phyloP scores from a whole-genome alignment of 2,329 filamentous ascomycete genomes.

The Sclerotinia nivalis region DNA sequence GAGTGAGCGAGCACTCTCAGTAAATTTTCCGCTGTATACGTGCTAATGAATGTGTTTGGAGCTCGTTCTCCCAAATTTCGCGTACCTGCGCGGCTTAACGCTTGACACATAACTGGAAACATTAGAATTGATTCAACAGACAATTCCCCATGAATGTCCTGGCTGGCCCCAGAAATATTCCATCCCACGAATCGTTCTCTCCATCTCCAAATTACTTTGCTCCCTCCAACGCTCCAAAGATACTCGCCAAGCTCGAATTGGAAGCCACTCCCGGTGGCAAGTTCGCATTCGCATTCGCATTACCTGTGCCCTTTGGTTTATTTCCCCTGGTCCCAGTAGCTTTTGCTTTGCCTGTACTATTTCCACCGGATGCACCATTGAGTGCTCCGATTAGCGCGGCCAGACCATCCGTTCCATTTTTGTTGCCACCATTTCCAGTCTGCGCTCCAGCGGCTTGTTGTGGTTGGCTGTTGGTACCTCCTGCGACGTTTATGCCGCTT shows the following conservation, averaged over 20 bases:
- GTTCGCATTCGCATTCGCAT: constrained; percentile 3
- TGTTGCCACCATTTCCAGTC: constrained; percentile 1
- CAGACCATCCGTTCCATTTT: constrained; percentile 5
- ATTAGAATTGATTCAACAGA: neutral
- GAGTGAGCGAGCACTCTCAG: neutral
- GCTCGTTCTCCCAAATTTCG: neutral
- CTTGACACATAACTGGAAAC: too few species aligned
- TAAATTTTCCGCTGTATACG: neutral
- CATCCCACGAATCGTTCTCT: neutral
- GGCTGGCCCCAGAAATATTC: neutral
- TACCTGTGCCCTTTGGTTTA: constrained; percentile 14
- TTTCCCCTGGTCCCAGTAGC: neutral
- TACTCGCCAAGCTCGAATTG: constrained; percentile 12
- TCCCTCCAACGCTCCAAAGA: constrained; percentile 21
- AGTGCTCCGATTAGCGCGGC: constrained; percentile 8
- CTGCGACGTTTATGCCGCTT: constrained; percentile 12
- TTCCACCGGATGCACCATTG: constrained; percentile 4
- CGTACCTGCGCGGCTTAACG: too few species aligned
- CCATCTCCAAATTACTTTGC: neutral
- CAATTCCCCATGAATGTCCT: neutral
- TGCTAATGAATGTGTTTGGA: neutral
- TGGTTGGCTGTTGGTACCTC: neutral
- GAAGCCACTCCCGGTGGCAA: constrained; percentile 16
- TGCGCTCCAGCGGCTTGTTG: constrained; percentile 3
- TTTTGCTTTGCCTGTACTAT: constrained; percentile 15